Percentiles rank a stretch among this genome's conserved stretches.
Conservation (phyloP, 179 eudicot species). For the Beta lomatogona region DNA sequence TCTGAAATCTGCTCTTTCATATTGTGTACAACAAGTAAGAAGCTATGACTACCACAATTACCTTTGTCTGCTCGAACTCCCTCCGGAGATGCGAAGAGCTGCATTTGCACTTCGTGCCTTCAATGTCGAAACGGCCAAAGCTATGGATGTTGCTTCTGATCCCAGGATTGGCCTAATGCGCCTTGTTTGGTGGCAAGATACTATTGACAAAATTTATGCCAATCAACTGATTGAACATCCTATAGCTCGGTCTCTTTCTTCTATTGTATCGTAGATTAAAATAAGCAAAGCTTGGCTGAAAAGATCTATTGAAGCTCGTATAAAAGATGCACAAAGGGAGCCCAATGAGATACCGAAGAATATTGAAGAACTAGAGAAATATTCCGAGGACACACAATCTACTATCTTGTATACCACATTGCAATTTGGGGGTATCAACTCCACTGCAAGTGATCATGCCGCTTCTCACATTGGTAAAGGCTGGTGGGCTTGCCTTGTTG, state of each 20-base stretch:
- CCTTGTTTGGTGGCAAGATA: conserved; percentile 95
- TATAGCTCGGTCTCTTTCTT: conserved; percentile 78
- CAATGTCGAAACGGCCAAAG: conserved; percentile 90
- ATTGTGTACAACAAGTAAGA: conserved; percentile 92
- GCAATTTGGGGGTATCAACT: conserved; percentile 77
- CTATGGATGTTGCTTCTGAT: conserved; percentile 95
- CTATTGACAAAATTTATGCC: conserved; percentile 75
- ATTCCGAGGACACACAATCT: conserved; percentile 82
- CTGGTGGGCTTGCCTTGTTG: conserved; percentile 77
- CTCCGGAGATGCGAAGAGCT: conserved; percentile 75
- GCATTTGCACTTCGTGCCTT: conserved; percentile 97
- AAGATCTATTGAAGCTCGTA: conserved; percentile 87
- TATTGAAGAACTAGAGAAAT: conserved; percentile 69
- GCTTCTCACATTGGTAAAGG: conserved; percentile 95
- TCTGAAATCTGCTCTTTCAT: conserved; percentile 72
- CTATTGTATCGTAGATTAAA: conserved; percentile 60
- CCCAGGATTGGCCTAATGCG: conserved; percentile 98
- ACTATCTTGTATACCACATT: conserved; percentile 77
- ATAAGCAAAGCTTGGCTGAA: conserved; percentile 82
- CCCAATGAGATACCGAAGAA: conserved; percentile 52
- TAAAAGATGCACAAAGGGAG: conserved; percentile 80
- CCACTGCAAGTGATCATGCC: conserved; percentile 87
- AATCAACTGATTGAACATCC: conserved; percentile 86
- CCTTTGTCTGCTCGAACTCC: conserved; percentile 94
- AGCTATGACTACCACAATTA: conserved; percentile 91